Base-by-base conservation (phyloP, 495 filamentous ascomycete genomes). In the Penicillium ucsense region DNA sequence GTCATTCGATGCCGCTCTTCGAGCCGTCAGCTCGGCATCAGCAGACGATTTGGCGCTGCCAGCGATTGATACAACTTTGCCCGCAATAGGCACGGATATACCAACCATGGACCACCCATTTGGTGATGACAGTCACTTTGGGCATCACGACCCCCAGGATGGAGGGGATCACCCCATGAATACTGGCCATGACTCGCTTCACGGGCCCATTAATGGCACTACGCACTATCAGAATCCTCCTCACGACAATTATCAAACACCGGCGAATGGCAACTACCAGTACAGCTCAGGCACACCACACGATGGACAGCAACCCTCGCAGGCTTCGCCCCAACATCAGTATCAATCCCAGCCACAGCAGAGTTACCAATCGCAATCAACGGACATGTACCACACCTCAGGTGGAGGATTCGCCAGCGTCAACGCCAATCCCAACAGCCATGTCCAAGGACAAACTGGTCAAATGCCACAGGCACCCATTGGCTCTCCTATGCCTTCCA, bases 401-500 rank as follows among this genome's bases (percentile, higher is more conserved):
- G 41, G 50, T 36, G 45, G 54, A 33, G 41, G 41, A n/a, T 49
- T 64, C 54, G 44, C 57, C 6, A 44, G 57, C 3, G 57, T 63
- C 45, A 62, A 59, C 34, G 42, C 59, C 29, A 52, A 54, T 31
- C 45, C 59, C 20, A 50, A 46, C 27, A 59, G 56, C 36, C 49
- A 54, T 42, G 54, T 48, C 27, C 65, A 67, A 43, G 62, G 65
- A 38, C 65, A 71, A 43, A 50, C 54, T 5, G 64, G 60, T 8
- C 66, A 70, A 37, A 54, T 71, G 3, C 68, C 64, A 35, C 70
- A 73, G 45, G 68, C 68, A 20, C 63, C 68, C 3, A 73, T 73
- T 35, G 70, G 70, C 28, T 71, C 70, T 8, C 68, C 68, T n/a
- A 58, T 68, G 48, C 59, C 59, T 7, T 51, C 60, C 30, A 54